Evolutionary conservation across 805 yeast genomes (phyloP), one percentile per base, ranked within the genome.

Genomic region (Yarrowia sp.): DNA sequence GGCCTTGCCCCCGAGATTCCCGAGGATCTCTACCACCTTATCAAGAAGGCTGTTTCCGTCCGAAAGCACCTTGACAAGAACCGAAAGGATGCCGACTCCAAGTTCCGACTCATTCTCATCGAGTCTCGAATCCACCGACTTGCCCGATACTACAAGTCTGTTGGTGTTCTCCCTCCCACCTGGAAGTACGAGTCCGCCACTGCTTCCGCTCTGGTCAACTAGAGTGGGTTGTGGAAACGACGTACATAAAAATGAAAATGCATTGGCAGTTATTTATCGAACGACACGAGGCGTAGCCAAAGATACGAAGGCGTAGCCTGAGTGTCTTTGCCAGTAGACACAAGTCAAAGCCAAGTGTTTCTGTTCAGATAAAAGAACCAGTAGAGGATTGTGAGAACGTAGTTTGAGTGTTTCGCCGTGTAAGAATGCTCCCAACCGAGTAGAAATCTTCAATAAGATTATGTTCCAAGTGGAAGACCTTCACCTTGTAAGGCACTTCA

Each of bases 161-260:
- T 91, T 77, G 85, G 96, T 79, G 98, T 95, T 77, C 88, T 95
- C 80, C 99, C 99, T 77, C 98, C 99, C 81, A 92, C 89, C 95
- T 95, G 99, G 99, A 95, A 95, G 86, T 95, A 90, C 96, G 99
- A 95, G 87, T 93, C 99, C 75, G 97, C 99, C 80, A 95, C 99
- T 79, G 99, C 99, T 80, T 95, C 99, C 78, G 96, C 99, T 82
- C 88, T 95, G 83, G 99, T 95, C 79, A 93, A 93, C 90, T 95
- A 92, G 83, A 70, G 65, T 40, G 52, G 21, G 10, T 51, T 30
- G 59, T 51, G 33, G 33, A n/a, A n/a, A 19, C n/a, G 22, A 19
- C 22, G 16, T 46, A 41, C 51, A 48, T 66, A 61, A 61, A 65
- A 59, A 65, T 58, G 16, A 58, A 56, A 58, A 17, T 38, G 46